Evolutionary conservation across 768 basidiomycete species (phyloP), one percentile per base, ranked within the genome.

Genomic region (Lactarius sanguifluus): DNA sequence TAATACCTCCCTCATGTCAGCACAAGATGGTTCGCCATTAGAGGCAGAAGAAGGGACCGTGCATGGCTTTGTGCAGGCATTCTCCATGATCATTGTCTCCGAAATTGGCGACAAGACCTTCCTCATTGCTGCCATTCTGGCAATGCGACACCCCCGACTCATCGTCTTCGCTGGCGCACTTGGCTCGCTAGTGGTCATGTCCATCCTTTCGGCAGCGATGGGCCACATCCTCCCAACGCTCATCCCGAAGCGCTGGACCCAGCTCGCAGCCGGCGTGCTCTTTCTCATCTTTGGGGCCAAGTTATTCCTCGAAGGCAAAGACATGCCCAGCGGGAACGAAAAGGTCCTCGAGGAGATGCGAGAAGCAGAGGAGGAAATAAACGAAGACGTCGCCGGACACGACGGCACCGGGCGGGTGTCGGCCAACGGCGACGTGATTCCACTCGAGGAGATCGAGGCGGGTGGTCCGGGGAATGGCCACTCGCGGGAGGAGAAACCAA

Each of bases 61-160:
- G 61, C 79, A 88, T 69, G 90, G 87, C 12, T 84, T 96, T 67
- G 65, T 84, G 6, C 90, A 94, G 73, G 86, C 93, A 6, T 94
- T 95, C 79, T 76, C 83, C 68, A 94, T 96, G 88, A 98, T 97
- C 72, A 89, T 98, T 40, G 82, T 91, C 74, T 94, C 92, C 2
- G 93, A 95, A 81, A 90, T 96, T 52, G 96, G 96, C 28, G 96
- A 98, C 86, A 97, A 98, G 76, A 98, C 96, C 0, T 90, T 90
- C 73, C 80, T 90, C 70, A 89, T 90, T 41, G 89, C 96, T 58
- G 94, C 96, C 79, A 93, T 88, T 73, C 91, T 86, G 72, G 94
- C 96, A 13, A 95, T 95, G 87, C 89, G 94, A 8, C 94, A 97
- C 75, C 89, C 94, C 1, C 88, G 96, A 25, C 71, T 89, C 54